Percentiles rank a stretch among this genome's conserved stretches.
phyloP scores from a whole-genome alignment of 139 green algal genomes.

The Pedinophyceae sp. region DNA sequence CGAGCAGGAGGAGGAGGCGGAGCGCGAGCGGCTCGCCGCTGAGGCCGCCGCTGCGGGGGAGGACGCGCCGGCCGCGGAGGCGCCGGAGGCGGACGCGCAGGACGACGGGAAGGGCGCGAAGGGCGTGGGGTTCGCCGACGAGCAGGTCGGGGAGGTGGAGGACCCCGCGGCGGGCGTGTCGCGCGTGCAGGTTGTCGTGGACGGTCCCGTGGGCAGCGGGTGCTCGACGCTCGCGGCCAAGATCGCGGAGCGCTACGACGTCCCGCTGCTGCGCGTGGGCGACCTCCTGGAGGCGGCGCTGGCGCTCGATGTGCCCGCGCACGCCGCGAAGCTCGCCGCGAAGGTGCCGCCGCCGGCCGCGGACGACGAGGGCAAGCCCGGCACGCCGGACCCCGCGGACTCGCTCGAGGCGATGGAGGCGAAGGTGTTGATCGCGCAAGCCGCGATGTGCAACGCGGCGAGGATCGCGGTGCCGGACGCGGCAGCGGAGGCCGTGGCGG shows the following conservation, averaged over 20 bases:
- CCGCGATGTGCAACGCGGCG: not conserved
- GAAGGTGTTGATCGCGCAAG: not conserved
- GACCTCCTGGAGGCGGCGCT: slow-evolving; percentile 21
- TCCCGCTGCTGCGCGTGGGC: slow-evolving; percentile 23
- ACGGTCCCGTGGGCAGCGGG: not conserved
- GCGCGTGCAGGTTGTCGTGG: slow-evolving; percentile 1
- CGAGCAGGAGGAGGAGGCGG: not conserved
- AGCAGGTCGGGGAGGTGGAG: not conserved
- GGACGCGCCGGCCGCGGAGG: not conserved
- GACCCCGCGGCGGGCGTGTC: not conserved
- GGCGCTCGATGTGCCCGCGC: not conserved
- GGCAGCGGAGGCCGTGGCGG: not conserved
- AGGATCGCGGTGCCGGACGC: not conserved
- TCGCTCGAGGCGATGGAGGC: not conserved
- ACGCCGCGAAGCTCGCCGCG: not conserved
- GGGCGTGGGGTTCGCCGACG: not conserved
- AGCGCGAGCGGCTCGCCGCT: not conserved
- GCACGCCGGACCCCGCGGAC: too few species aligned
- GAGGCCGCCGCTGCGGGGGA: not conserved
- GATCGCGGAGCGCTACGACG: slow-evolving; percentile 28
- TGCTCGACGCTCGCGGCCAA: not conserved
- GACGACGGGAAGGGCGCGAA: not conserved
- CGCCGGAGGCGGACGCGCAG: not conserved
- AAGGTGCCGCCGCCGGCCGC: too few species aligned
- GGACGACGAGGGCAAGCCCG: too few species aligned